Evolutionary conservation across 345 rosid species (phyloP).

Genomic region (Euphorbia lathyris): DNA sequence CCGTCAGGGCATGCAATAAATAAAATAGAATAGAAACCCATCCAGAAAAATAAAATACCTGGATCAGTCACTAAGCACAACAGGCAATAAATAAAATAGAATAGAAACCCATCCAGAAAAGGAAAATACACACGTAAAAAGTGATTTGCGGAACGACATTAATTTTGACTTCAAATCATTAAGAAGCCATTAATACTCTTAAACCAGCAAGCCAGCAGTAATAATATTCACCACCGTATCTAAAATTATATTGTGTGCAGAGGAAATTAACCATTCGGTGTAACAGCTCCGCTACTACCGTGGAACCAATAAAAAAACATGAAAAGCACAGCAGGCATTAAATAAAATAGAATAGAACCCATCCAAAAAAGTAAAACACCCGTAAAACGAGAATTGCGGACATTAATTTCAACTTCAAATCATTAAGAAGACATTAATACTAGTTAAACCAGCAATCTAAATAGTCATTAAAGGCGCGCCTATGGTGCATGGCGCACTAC

Average conservation of each 20-base stretch:
- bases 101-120: no score
- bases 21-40: not conserved
- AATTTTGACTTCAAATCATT: no score
- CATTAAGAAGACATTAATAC: not conserved
- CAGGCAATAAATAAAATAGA: no score
- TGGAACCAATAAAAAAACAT: not conserved
- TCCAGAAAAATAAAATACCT: constrained; percentile 43
- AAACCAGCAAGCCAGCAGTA: no score
- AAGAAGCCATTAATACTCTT: no score
- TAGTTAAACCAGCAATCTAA: no score
- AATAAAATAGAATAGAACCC: not conserved
- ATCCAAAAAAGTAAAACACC: not conserved
- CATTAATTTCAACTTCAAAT: not conserved
- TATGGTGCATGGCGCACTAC: no score
- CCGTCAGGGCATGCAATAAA: not conserved
- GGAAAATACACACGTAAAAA: no score
- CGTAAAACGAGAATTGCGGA: not conserved
- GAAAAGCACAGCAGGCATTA: not conserved
- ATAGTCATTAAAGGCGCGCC: no score
- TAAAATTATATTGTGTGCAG: not conserved
- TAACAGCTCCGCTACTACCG: not conserved
- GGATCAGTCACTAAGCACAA: no score
- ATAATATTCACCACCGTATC: not conserved
- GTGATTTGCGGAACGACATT: no score
- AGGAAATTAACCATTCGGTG: not conserved